phyloP scores from a whole-genome alignment of 2,329 filamentous ascomycete genomes.

The Aspergillus sergii region DNA sequence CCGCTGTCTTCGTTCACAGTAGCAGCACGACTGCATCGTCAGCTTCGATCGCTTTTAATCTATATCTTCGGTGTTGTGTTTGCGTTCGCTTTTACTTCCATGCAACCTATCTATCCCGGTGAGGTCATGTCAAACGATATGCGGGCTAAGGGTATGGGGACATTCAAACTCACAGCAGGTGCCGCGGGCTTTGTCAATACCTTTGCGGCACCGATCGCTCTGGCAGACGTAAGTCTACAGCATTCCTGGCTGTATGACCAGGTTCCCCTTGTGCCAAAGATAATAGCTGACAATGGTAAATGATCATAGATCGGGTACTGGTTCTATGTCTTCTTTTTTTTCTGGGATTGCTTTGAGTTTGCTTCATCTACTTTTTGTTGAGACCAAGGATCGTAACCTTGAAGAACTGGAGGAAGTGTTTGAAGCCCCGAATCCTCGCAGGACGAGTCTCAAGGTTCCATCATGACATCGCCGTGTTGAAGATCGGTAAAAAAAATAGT shows the following conservation, averaged over 20 bases:
- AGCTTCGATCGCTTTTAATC: slow-evolving; percentile 50
- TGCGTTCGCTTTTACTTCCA: slow-evolving; percentile 51
- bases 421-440: slow-evolving; percentile 41
- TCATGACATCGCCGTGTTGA: neutral
- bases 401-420: slow-evolving; percentile 41
- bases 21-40: slow-evolving; percentile 28
- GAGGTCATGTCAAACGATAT: slow-evolving; percentile 59
- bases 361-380: slow-evolving; percentile 35
- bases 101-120: slow-evolving; percentile 55
- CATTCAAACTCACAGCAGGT: slow-evolving; percentile 24
- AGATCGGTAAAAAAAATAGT: neutral
- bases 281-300: neutral
- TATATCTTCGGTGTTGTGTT: slow-evolving; percentile 56
- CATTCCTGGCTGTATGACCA: neutral
- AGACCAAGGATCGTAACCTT: slow-evolving; percentile 35
- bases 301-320: slow-evolving; percentile 14
- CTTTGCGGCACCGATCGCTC: slow-evolving; percentile 11
- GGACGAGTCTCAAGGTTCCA: slow-evolving; percentile 15
- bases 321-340: slow-evolving; percentile 48
- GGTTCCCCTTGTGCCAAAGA: neutral
- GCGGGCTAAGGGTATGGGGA: slow-evolving; percentile 59
- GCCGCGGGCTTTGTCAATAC: slow-evolving; percentile 15
- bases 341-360: slow-evolving; percentile 35
- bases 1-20: too few species aligned
- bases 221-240: slow-evolving; percentile 8